Conservation (phyloP, 2,329 filamentous ascomycete genomes). For the Exophiala xenobiotica region DNA sequence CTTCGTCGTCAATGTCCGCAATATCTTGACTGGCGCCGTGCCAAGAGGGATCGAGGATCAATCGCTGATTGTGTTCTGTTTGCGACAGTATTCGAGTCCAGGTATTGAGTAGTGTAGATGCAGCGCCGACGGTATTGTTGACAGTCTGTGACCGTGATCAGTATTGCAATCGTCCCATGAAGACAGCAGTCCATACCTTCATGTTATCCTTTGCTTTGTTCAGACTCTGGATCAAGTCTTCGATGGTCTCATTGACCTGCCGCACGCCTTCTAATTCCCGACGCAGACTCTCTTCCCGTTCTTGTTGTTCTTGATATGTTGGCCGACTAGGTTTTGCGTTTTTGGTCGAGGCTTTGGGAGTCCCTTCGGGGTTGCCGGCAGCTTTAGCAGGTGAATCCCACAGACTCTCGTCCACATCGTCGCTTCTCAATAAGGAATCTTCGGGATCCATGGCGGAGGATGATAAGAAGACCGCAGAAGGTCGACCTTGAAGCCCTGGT, state of each 20-base stretch:
- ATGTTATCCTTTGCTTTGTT: slow-evolving; percentile 51
- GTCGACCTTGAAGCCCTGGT: neutral
- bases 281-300: slow-evolving; percentile 70
- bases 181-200: slow-evolving; percentile 39
- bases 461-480: neutral
- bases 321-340: slow-evolving; percentile 1
- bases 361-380: neutral
- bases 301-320: slow-evolving; percentile 44
- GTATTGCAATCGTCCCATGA: slow-evolving; percentile 12
- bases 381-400: slow-evolving; percentile 18
- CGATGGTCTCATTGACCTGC: slow-evolving; percentile 84
- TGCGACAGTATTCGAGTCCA: slow-evolving; percentile 96
- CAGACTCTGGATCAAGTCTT: slow-evolving; percentile 52
- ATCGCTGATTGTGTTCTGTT: slow-evolving; percentile 92
- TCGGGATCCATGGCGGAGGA: slow-evolving; percentile 7
- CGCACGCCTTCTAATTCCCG: slow-evolving; percentile 80
- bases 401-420: slow-evolving; percentile 13
- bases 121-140: slow-evolving; percentile 78
- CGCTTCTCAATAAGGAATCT: neutral
- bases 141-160: slow-evolving; percentile 61
- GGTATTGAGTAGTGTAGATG: slow-evolving; percentile 85
- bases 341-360: slow-evolving; percentile 9
- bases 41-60: slow-evolving; percentile 86
- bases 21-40: slow-evolving; percentile 85
- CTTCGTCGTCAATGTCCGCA: slow-evolving; percentile 81